phyloP scores from a whole-genome alignment of 108 stramenopile species.

The Skeletonema costatum region DNA sequence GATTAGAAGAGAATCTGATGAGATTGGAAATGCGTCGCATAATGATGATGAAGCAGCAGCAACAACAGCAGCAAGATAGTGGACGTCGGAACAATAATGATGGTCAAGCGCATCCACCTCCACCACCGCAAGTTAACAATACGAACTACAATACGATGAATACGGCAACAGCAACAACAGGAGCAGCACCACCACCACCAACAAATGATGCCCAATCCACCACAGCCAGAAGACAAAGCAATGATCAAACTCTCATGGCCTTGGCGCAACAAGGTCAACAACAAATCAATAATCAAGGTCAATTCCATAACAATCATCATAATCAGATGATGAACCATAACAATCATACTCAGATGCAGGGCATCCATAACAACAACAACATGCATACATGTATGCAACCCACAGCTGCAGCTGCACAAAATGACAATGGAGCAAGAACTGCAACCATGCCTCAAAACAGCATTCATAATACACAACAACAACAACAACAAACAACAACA shows the following conservation, averaged over 20 bases:
- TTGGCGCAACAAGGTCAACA: neutral
- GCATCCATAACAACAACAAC: no score
- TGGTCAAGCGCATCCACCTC: neutral
- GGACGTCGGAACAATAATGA: neutral
- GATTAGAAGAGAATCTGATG: slow-evolving; percentile 36
- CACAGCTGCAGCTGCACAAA: no score
- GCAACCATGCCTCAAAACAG: no score
- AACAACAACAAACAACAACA: no score
- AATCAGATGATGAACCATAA: no score
- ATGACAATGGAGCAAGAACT: no score
- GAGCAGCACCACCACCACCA: no score
- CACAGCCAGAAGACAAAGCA: neutral
- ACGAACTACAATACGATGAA: neutral
- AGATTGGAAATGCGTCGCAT: slow-evolving; percentile 23
- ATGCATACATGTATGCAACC: no score
- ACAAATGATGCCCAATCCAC: no score
- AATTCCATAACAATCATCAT: no score
- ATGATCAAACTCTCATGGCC: neutral
- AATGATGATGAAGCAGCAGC: slow-evolving; percentile 1
- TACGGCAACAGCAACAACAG: neutral
- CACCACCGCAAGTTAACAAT: neutral
- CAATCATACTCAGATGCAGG: no score
- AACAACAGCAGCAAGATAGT: neutral
- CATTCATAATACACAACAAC: no score
- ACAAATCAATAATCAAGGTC: neutral